Evolutionary conservation across 2,329 filamentous ascomycete species (phyloP).

Genomic region (Akanthomyces lecanii): DNA sequence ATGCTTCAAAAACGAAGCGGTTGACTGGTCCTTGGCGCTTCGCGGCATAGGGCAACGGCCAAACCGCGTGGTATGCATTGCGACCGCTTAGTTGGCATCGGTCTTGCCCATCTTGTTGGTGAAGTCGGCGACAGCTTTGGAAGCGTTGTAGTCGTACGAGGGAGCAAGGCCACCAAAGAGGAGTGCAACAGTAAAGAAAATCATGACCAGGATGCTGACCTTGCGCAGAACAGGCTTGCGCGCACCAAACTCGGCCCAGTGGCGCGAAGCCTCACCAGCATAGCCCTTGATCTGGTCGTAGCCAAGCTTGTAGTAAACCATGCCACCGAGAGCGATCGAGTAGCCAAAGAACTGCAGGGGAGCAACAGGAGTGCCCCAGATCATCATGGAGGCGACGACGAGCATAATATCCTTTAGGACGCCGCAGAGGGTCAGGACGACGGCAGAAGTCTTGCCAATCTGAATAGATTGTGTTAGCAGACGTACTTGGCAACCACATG

Average conservation of each 20-base stretch:
- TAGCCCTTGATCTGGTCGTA: constrained; percentile 73
- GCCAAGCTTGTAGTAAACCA: constrained; percentile 76
- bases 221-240: constrained; percentile 74
- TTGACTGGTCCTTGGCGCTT: background rate
- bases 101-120: constrained; percentile 46
- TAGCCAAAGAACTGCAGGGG: constrained; percentile 79
- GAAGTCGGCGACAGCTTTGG: constrained; percentile 45
- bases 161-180: constrained; percentile 66
- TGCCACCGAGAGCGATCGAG: constrained; percentile 71
- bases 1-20: background rate
- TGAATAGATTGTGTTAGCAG: constrained; percentile 68
- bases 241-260: constrained; percentile 73
- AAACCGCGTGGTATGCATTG: background rate
- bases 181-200: constrained; percentile 62
- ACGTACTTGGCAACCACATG: constrained; percentile 25
- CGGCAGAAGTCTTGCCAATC: constrained; percentile 86
- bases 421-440: constrained; percentile 81
- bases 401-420: constrained; percentile 86
- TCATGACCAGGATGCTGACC: constrained; percentile 62
- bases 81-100: constrained; percentile 16
- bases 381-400: constrained; percentile 72
- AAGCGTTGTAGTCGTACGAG: constrained; percentile 52
- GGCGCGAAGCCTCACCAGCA: constrained; percentile 59
- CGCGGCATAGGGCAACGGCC: background rate
- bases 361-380: constrained; percentile 74